Conservation (phyloP, 352 stramenopile species). For the Blastocystis sp. region DNA sequence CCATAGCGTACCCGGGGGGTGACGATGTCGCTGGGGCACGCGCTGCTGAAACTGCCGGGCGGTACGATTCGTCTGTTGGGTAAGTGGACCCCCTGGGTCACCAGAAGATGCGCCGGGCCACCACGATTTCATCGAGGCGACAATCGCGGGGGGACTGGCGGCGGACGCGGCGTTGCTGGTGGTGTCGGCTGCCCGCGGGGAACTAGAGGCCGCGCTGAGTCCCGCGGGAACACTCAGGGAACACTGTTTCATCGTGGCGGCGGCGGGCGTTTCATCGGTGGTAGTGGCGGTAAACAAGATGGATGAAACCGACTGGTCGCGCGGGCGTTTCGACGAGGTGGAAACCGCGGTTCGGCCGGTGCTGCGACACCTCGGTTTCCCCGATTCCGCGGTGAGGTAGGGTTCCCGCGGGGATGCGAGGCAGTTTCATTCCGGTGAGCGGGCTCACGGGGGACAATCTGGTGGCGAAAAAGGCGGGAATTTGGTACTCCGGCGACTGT, state of each 20-base stretch:
- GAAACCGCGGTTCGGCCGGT: not conserved
- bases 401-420: conserved; percentile 41
- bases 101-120: conserved; percentile 90
- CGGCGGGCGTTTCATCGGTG: conserved; percentile 81
- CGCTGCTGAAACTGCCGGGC: conserved; percentile 68
- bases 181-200: conserved; percentile 79
- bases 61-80: conserved; percentile 71
- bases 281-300: conserved; percentile 95
- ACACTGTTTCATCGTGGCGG: conserved; percentile 82
- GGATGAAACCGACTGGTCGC: conserved; percentile 70
- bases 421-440: conserved; percentile 72
- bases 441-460: conserved; percentile 74
- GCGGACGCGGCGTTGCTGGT: conserved; percentile 82
- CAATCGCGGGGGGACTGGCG: conserved; percentile 84
- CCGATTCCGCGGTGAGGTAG: conserved; percentile 49
- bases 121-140: conserved; percentile 89
- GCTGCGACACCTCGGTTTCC: not conserved
- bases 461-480: no score
- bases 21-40: conserved; percentile 89
- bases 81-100: no score
- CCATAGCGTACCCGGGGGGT: conserved; percentile 80
- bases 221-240: conserved; percentile 90
- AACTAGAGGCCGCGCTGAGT: conserved; percentile 87
- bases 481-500: no score
- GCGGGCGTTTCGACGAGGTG: conserved; percentile 64